These are phyloP conservation scores for Sisymbrium altissimum DNA, from an alignment of 345 rosid species.

Conservation along the genomic window DNA sequence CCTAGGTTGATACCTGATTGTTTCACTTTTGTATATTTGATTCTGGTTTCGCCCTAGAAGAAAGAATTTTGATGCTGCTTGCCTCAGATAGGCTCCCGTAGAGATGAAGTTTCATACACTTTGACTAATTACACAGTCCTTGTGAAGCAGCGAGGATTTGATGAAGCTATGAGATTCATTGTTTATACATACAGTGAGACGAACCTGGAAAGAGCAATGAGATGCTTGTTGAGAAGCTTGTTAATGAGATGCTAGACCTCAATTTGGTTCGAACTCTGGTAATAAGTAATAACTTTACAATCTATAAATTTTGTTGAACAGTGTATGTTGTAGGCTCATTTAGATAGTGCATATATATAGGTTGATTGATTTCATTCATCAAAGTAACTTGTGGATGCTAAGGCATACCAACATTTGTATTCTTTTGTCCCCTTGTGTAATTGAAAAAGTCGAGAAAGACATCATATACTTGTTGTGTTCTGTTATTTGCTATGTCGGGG, in stretches of 20 bases:
- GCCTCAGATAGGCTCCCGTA: background rate
- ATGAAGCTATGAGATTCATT: slow-evolving; percentile 1
- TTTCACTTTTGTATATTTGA: too few relatives aligned
- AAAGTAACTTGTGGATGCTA: background rate
- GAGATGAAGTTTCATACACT: background rate
- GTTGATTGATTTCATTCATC: background rate
- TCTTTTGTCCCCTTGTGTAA: background rate
- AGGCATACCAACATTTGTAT: background rate
- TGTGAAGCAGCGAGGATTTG: background rate
- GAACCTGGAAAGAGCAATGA: background rate
- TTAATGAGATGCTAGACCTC: background rate
- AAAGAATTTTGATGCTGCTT: background rate
- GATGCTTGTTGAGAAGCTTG: background rate
- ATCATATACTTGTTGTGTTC: background rate
- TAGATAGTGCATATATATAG: background rate
- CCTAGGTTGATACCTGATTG: too few relatives aligned
- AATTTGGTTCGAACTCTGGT: background rate
- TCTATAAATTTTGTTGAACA: background rate
- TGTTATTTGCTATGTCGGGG: background rate
- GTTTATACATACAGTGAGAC: slow-evolving; percentile 4
- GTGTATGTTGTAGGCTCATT: background rate
- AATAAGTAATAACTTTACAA: background rate
- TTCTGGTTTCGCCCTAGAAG: background rate
- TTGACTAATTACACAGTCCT: background rate
- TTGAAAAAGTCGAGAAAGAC: background rate